phyloP scores from a whole-genome alignment of 1,284 basidiomycete genomes.

The Naganishia cerealis region DNA sequence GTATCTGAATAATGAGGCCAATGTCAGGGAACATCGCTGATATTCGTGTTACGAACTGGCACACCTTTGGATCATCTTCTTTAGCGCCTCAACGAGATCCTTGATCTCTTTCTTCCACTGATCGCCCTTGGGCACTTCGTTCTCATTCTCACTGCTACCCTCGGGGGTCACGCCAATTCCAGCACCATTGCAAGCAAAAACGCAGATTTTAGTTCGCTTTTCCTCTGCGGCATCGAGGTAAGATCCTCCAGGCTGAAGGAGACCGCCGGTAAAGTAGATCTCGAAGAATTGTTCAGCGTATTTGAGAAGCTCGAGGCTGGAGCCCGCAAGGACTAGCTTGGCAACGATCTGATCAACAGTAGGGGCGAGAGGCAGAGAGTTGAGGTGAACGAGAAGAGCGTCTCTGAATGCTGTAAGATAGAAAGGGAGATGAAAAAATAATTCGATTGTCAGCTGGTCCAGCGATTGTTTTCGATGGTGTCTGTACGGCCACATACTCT shows the following conservation, averaged over 20 bases:
- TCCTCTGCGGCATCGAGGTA: constrained; percentile 76
- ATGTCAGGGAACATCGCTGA: background rate
- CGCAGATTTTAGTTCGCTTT: constrained; percentile 74
- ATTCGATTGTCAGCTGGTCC: background rate
- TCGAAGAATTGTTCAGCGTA: constrained; percentile 96
- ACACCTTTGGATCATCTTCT: constrained; percentile 90
- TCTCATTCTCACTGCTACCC: constrained; percentile 25
- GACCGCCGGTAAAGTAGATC: constrained; percentile 86
- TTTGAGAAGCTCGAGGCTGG: constrained; percentile 87
- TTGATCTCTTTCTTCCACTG: constrained; percentile 62
- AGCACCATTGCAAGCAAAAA: constrained; percentile 67
- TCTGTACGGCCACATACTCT: constrained; percentile 48
- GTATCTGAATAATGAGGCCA: constrained; percentile 62
- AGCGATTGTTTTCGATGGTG: background rate
- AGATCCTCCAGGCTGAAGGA: constrained; percentile 90
- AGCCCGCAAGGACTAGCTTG: constrained; percentile 86
- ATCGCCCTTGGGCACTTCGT: constrained; percentile 39
- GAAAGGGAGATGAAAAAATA: constrained; percentile 5
- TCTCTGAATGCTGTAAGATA: constrained; percentile 78
- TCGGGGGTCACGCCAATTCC: constrained; percentile 42
- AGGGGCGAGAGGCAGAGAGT: constrained; percentile 76
- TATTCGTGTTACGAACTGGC: constrained; percentile 29
- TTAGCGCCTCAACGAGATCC: constrained; percentile 87
- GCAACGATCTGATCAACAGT: constrained; percentile 58
- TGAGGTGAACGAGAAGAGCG: constrained; percentile 88